Conservation (phyloP, 148 eudicot species). For the Rhododendron ovatum region DNA sequence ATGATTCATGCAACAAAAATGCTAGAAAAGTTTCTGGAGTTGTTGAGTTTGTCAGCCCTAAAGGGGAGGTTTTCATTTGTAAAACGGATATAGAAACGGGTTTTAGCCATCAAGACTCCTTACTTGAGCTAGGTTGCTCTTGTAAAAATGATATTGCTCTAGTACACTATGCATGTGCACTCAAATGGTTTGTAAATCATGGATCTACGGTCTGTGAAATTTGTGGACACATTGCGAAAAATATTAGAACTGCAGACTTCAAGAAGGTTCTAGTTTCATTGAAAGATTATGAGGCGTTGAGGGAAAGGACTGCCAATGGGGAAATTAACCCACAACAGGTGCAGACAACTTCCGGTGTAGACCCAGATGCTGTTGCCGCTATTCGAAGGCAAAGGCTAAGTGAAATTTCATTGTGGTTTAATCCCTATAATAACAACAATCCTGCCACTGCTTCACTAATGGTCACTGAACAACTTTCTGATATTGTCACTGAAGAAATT, state of each 20-base stretch:
- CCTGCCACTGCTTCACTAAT: conserved; percentile 32
- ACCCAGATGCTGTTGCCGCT: conserved; percentile 93
- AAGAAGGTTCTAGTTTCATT: conserved; percentile 62
- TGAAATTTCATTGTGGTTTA: conserved; percentile 86
- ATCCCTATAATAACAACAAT: conserved; percentile 46
- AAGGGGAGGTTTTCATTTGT: conserved; percentile 86
- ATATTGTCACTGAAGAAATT: conserved; percentile 36
- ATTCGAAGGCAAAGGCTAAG: conserved; percentile 79
- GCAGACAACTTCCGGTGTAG: conserved; percentile 52
- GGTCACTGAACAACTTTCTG: conserved; percentile 52
- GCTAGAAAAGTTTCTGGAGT: conserved; percentile 30
- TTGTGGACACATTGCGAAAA: conserved; percentile 65
- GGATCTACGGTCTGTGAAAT: conserved; percentile 88
- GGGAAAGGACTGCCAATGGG: conserved; percentile 75
- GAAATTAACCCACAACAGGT: conserved; percentile 43
- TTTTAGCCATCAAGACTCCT: conserved; percentile 35
- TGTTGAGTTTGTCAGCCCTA: conserved; percentile 71
- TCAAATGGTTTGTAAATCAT: conserved; percentile 90
- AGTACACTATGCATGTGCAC: conserved; percentile 89
- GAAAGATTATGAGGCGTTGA: conserved; percentile 73
- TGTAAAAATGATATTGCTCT: conserved; percentile 86
- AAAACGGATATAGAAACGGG: conserved; percentile 72
- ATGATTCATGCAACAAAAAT: conserved; percentile 23
- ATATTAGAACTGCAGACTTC: conserved; percentile 52
- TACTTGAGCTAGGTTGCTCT: conserved; percentile 81